A percentile compares a stretch with the other conserved stretches of the same genome.
Evolutionary conservation across 345 rosid species (phyloP).

Genomic region (Streptanthus diversifolius): DNA sequence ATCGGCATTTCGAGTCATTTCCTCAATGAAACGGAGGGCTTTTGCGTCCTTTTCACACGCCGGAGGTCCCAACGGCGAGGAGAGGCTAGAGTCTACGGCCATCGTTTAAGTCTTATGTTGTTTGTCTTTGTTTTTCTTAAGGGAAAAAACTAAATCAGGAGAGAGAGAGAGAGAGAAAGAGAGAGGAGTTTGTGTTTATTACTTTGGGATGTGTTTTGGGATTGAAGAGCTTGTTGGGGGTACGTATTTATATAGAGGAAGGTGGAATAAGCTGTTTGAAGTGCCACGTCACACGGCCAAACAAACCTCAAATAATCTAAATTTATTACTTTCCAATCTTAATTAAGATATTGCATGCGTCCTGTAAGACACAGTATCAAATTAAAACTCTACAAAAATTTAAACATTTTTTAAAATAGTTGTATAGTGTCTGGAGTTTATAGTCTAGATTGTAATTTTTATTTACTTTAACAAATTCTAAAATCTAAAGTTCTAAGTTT

Average conservation of each 20-base stretch:
- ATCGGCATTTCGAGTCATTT: constrained; percentile 66
- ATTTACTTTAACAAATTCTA: no score
- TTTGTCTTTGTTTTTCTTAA: neutral
- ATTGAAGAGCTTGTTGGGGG: constrained; percentile 8
- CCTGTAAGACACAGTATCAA: constrained; percentile 1
- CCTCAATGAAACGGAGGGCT: constrained; percentile 71
- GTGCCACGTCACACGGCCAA: constrained; percentile 41
- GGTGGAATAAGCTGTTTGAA: neutral
- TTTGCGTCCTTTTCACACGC: constrained; percentile 73
- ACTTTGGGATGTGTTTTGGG: constrained; percentile 9
- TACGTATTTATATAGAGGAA: constrained; percentile 45
- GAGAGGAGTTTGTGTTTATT: constrained; percentile 2
- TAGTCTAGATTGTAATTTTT: no score
- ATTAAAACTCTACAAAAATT: neutral
- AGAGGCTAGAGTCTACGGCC: constrained; percentile 64
- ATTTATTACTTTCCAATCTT: constrained; percentile 2
- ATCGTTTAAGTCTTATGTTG: constrained; percentile 24
- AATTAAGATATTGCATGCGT: constrained; percentile 23
- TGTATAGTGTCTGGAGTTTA: no score
- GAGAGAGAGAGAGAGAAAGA: neutral
- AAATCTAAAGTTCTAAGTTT: no score
- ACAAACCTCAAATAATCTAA: constrained; percentile 9
- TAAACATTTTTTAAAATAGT: neutral
- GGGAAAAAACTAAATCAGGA: neutral
- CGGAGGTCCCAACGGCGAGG: constrained; percentile 72